These are phyloP conservation scores for Hyaloscypha finlandica DNA, from an alignment of 495 filamentous ascomycete species.

Conservation along the genomic window DNA sequence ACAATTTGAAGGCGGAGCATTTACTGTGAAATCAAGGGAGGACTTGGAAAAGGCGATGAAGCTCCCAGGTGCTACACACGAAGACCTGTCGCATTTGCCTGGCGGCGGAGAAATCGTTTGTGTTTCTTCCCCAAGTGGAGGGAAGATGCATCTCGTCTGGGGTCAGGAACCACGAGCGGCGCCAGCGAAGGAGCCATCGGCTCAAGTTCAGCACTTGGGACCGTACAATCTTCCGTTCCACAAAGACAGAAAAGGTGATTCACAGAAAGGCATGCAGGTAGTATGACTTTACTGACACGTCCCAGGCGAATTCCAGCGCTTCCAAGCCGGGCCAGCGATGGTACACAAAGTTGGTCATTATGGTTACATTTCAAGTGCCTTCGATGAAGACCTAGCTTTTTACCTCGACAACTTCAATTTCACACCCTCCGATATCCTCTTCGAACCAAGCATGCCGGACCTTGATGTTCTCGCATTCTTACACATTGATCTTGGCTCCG, in stretches of 20 bases:
- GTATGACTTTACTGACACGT: conserved; percentile 9
- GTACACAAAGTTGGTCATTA: conserved; percentile 78
- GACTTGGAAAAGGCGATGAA: conserved; percentile 49
- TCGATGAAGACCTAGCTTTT: conserved; percentile 56
- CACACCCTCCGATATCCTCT: conserved; percentile 49
- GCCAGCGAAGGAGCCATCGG: background rate
- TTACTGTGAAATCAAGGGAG: conserved; percentile 55
- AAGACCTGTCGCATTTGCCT: conserved; percentile 44
- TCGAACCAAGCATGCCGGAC: conserved; percentile 45
- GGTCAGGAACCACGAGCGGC: conserved; percentile 41
- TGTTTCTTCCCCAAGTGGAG: conserved; percentile 55
- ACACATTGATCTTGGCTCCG: conserved; percentile 61
- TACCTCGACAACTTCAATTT: conserved; percentile 70
- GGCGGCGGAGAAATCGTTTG: conserved; percentile 60
- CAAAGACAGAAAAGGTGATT: background rate
- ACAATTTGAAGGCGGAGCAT: conserved; percentile 55
- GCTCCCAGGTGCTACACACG: conserved; percentile 48
- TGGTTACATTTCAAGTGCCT: conserved; percentile 58
- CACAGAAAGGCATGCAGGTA: background rate
- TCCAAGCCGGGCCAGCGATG: conserved; percentile 61
- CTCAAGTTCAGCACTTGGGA: background rate
- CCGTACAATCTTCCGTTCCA: background rate
- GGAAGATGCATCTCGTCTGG: conserved; percentile 57
- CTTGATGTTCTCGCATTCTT: conserved; percentile 60
- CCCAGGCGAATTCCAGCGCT: conserved; percentile 47